Percentiles rank a stretch among this genome's conserved stretches.
phyloP scores from a whole-genome alignment of 2,329 filamentous ascomycete species.

The Leptodontidium sp. region DNA sequence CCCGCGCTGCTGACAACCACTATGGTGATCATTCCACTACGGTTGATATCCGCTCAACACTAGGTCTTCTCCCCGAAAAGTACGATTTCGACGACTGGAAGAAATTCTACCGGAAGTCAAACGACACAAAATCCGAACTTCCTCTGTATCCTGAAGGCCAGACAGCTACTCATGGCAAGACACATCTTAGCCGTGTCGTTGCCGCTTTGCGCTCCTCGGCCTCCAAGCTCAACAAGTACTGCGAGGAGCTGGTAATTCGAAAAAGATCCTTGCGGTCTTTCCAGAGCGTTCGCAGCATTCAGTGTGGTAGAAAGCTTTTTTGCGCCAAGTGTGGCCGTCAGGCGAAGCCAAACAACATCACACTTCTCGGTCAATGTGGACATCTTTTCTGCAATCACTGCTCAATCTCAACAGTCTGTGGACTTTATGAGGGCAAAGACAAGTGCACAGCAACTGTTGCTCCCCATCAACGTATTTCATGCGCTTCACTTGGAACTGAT shows the following conservation, averaged over 20 bases:
- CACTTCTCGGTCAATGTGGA: slow-evolving; percentile 58
- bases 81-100: no score
- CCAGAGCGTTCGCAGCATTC: not conserved
- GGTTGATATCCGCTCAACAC: not conserved
- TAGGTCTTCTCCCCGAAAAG: not conserved
- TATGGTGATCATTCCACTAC: not conserved
- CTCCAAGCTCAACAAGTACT: slow-evolving; percentile 1
- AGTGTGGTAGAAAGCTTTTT: not conserved
- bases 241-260: not conserved
- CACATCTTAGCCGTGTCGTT: not conserved
- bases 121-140: no score
- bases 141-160: no score
- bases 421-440: not conserved
- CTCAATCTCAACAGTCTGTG: not conserved
- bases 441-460: slow-evolving; percentile 17
- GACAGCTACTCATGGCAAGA: no score
- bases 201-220: not conserved
- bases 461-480: slow-evolving; percentile 15
- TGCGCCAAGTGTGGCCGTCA: slow-evolving; percentile 4
- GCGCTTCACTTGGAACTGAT: not conserved
- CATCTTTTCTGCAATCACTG: slow-evolving; percentile 55
- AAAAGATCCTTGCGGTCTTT: slow-evolving; percentile 7
- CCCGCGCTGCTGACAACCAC: not conserved
- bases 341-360: slow-evolving; percentile 40
- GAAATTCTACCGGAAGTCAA: no score